Base-by-base conservation (phyloP, 1,284 basidiomycete genomes). In the Phylloboletellus chloephorus region DNA sequence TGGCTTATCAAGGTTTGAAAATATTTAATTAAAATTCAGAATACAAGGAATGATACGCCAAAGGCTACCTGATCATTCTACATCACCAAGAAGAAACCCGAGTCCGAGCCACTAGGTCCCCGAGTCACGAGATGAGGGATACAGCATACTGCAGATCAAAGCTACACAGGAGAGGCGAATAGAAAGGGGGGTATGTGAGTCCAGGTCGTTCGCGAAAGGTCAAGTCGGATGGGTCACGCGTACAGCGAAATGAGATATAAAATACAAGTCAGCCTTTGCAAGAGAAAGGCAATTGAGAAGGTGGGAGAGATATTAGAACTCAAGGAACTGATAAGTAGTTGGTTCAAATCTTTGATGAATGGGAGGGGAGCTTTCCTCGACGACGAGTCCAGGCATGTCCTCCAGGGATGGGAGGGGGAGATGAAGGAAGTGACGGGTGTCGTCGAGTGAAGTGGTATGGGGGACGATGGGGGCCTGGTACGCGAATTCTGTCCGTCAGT, bases 361-460 rank as follows among this genome's bases (percentile, higher is more conserved):
- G 12, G 74, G 67, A 13, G 67, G 69, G 15, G 75, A 71, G 20
- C 61, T 63, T 50, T 85, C 84, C 50, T 79, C 78, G 40, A 69
- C 68, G 46, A 79, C 62, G 46, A 87, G 71, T 23, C 86, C 86
- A 5, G 87, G 86, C 55, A 89, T 85, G 48, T 89, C 85, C 42
- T 79, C 76, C n/a, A 73, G 54, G 19, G 78, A 70, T 22, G 86
- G 86, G n/a, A 82, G 67, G 3, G 85, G 83, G 12, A 86, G 73
- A 46, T 80, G 79, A 31, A 85, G 72, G 64, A 88, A 88, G 58
- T 89, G 85, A 15, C 86, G 79, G 13, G 82, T 88, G 57, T 89
- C 86, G 51, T 87, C 86, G 21, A 78, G 63, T 5, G 83, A 82
- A 11, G 81, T 76, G 3, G 84, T 83, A 48, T 84, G 79, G 1